Percentiles rank a stretch among this genome's conserved stretches.
phyloP scores from a whole-genome alignment of 2,329 filamentous ascomycete species.

The Bimuria novae-zelandiae region DNA sequence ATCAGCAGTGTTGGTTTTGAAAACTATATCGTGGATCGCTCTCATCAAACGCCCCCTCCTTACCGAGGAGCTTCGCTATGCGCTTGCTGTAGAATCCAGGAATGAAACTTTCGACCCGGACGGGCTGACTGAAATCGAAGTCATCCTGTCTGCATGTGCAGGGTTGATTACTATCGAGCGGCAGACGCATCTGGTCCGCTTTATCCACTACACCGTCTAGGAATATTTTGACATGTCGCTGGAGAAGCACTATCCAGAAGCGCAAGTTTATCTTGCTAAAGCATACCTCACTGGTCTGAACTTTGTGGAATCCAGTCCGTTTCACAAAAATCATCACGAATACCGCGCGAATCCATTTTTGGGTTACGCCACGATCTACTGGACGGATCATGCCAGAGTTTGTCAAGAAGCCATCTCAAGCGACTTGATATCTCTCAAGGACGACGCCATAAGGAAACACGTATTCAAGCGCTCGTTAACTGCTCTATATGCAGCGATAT shows the following conservation, averaged over 20 bases:
- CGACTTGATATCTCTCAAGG: no score
- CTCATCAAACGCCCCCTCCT: constrained; percentile 10
- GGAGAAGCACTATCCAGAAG: background rate
- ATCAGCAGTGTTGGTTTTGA: constrained; percentile 39
- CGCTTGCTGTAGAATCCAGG: constrained; percentile 6
- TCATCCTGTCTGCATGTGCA: constrained; percentile 17
- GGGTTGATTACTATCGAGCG: constrained; percentile 34
- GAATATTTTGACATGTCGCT: constrained; percentile 3
- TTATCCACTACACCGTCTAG: constrained; percentile 27
- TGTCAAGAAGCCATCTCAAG: no score
- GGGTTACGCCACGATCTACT: no score
- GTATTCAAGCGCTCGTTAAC: no score
- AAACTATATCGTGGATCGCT: constrained; percentile 10
- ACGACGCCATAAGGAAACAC: no score
- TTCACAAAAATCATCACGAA: no score
- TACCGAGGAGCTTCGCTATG: constrained; percentile 7
- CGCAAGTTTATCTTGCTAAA: background rate
- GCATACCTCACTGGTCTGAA: background rate
- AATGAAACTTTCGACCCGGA: constrained; percentile 6
- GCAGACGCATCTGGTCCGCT: constrained; percentile 25
- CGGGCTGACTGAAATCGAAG: constrained; percentile 9
- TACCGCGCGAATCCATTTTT: no score
- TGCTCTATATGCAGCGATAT: no score
- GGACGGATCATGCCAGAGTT: no score
- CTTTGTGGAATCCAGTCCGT: no score